phyloP scores from a whole-genome alignment of 1,284 basidiomycete genomes.

The Irpex sp. region DNA sequence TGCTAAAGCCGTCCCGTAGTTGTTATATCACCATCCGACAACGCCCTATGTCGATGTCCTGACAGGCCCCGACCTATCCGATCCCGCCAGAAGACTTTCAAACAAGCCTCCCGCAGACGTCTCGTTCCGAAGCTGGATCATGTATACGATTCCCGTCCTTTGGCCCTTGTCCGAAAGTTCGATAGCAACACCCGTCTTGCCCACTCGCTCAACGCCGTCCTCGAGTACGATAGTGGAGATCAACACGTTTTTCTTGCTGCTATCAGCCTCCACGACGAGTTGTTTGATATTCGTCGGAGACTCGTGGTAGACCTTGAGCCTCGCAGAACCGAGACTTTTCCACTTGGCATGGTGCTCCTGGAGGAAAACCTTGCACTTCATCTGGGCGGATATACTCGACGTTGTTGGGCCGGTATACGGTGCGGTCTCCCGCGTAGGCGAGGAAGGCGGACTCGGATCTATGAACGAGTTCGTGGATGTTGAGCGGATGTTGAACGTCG shows the following conservation, averaged over 20 bases:
- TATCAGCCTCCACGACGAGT: constrained; percentile 90
- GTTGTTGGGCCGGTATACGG: constrained; percentile 64
- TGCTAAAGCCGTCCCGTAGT: not conserved
- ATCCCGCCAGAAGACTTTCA: constrained; percentile 84
- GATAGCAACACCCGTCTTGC: constrained; percentile 95
- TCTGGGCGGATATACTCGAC: constrained; percentile 81
- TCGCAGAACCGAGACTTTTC: constrained; percentile 91
- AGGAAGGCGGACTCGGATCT: constrained; percentile 75
- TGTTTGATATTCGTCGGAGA: constrained; percentile 90
- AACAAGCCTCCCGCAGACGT: constrained; percentile 82
- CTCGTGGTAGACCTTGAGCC: constrained; percentile 84
- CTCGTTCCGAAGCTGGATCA: constrained; percentile 94
- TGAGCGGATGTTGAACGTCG: constrained; percentile 47
- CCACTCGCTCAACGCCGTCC: constrained; percentile 96
- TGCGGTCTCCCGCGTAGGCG: constrained; percentile 60
- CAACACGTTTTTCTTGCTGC: constrained; percentile 71
- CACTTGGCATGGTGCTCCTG: constrained; percentile 96
- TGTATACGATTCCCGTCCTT: constrained; percentile 95
- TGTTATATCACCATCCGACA: not conserved
- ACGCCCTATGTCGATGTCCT: constrained; percentile 3
- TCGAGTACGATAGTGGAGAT: constrained; percentile 96
- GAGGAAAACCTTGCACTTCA: constrained; percentile 98
- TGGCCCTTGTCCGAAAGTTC: constrained; percentile 89
- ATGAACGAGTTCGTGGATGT: constrained; percentile 54
- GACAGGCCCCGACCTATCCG: constrained; percentile 42